Conservation (phyloP, 2,329 filamentous ascomycete genomes). For the Aaosphaeria pasadenensis region DNA sequence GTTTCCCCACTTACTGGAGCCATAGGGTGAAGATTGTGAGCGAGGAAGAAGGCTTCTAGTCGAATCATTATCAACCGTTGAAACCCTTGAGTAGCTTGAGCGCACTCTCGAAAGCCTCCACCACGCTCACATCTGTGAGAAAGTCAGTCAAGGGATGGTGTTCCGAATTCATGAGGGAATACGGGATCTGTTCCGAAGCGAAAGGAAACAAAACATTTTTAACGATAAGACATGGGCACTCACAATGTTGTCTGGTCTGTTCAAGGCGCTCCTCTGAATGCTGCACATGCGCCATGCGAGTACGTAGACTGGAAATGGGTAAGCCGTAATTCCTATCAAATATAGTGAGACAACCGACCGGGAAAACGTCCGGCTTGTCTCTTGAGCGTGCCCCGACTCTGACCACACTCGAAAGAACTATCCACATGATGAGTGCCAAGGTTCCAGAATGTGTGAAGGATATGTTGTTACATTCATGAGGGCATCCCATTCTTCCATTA, state of each 20-base stretch:
- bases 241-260: conserved; percentile 78
- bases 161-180: background rate
- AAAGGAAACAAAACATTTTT: background rate
- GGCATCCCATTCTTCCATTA: conserved; percentile 65
- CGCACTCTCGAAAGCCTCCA: conserved; percentile 49
- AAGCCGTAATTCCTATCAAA: conserved; percentile 2
- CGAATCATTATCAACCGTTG: too few relatives aligned
- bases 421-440: conserved; percentile 7
- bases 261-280: conserved; percentile 69
- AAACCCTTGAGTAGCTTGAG: conserved; percentile 38
- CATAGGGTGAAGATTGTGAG: too few relatives aligned
- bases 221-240: conserved; percentile 32
- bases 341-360: conserved; percentile 49
- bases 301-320: conserved; percentile 61
- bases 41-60: too few relatives aligned
- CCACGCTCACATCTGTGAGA: conserved; percentile 43
- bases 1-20: too few relatives aligned
- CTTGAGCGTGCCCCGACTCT: conserved; percentile 65
- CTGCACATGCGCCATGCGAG: conserved; percentile 72
- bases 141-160: conserved; percentile 11
- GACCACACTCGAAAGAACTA: conserved; percentile 83
- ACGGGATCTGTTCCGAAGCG: background rate
- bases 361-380: conserved; percentile 74
- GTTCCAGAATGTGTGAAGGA: background rate
- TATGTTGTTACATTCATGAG: conserved; percentile 31